Conservation (phyloP, 306 rosid species). For the Parietaria judaica region DNA sequence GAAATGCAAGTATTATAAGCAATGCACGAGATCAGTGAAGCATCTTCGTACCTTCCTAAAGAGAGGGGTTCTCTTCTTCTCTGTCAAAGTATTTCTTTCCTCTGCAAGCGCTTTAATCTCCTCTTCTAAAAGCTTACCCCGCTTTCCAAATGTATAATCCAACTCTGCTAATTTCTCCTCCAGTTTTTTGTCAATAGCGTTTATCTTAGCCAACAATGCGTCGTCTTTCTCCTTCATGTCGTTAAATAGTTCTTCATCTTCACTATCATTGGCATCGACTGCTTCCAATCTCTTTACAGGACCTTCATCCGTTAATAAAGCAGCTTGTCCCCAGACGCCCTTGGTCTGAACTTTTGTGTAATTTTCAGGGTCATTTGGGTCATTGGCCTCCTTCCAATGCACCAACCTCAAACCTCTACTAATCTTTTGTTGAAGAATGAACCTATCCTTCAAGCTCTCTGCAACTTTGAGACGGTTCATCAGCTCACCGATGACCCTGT, state of each 20-base stretch:
- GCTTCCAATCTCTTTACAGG: conserved; percentile 35
- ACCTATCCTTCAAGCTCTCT: conserved; percentile 59
- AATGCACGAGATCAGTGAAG: neutral
- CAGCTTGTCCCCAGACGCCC: conserved; percentile 36
- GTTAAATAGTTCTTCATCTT: conserved; percentile 64
- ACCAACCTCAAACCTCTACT: conserved; percentile 82
- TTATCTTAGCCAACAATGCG: conserved; percentile 61
- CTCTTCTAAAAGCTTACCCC: conserved; percentile 85
- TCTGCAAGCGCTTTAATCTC: conserved; percentile 91
- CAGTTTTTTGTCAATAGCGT: conserved; percentile 72
- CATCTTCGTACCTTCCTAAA: conserved; percentile 52
- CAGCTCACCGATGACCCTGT: conserved; percentile 83
- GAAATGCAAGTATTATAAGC: neutral
- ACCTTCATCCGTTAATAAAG: conserved; percentile 41
- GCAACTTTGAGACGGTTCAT: conserved; percentile 71
- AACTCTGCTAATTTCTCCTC: conserved; percentile 81
- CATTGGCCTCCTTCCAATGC: conserved; percentile 80
- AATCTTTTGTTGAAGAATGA: conserved; percentile 66
- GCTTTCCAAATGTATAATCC: conserved; percentile 84
- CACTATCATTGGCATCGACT: conserved; percentile 38
- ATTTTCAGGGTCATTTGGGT: conserved; percentile 81
- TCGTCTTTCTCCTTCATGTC: conserved; percentile 88
- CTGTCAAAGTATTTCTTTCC: conserved; percentile 85
- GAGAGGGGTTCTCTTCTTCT: conserved; percentile 78
- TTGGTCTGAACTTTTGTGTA: conserved; percentile 57